Evolutionary conservation across 73 alveolate genomes (phyloP).

Genomic region (Urostyla sp.): DNA sequence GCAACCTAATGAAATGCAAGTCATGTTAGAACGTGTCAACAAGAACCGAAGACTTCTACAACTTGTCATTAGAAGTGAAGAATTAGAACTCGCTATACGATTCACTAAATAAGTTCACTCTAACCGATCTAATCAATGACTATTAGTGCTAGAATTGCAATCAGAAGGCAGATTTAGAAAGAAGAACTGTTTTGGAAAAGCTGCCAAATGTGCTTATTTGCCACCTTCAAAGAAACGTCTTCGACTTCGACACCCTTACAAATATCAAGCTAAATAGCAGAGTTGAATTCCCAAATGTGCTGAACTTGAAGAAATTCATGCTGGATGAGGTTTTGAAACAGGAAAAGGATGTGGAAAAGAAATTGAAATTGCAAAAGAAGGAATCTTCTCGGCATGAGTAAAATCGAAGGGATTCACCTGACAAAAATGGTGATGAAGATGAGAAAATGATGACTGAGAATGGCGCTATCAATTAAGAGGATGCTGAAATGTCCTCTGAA

Average conservation of each 20-base stretch:
- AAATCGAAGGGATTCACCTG: background rate
- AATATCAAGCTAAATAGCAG: slow-evolving; percentile 61
- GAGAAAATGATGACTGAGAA: slow-evolving; percentile 45
- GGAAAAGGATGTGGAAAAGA: slow-evolving; percentile 24
- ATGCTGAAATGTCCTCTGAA: background rate
- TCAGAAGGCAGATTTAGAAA: slow-evolving; percentile 42
- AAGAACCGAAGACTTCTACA: slow-evolving; percentile 38
- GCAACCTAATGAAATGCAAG: slow-evolving; percentile 62
- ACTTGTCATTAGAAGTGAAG: slow-evolving; percentile 62
- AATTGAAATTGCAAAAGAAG: slow-evolving; percentile 15
- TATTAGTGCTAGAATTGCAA: slow-evolving; percentile 68
- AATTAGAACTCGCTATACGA: slow-evolving; percentile 53
- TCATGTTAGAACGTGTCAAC: slow-evolving; percentile 54
- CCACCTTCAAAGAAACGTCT: slow-evolving; percentile 60
- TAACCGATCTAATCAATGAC: slow-evolving; percentile 68
- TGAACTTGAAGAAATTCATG: slow-evolving; percentile 67
- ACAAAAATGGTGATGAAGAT: slow-evolving; percentile 45
- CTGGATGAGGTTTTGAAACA: slow-evolving; percentile 34
- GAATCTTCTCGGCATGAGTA: background rate
- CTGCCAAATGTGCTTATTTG: slow-evolving; percentile 75
- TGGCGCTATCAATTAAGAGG: slow-evolving; percentile 8
- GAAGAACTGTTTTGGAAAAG: slow-evolving; percentile 42
- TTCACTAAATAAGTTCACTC: slow-evolving; percentile 65
- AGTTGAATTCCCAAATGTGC: slow-evolving; percentile 68
- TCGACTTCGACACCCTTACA: slow-evolving; percentile 47